phyloP scores from a whole-genome alignment of 345 rosid species.

The Anastatica hierochuntica region DNA sequence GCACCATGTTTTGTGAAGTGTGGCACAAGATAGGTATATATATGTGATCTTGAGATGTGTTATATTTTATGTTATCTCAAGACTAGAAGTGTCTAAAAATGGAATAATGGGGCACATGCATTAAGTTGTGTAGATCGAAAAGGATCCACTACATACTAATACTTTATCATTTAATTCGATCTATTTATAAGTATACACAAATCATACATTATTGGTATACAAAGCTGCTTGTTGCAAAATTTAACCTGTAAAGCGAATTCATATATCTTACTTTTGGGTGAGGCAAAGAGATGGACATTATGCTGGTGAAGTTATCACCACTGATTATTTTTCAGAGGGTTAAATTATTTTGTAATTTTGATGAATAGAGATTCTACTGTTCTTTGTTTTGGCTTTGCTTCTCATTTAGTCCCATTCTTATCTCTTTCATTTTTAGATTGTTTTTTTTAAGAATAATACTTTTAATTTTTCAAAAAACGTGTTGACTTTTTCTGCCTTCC shows the following conservation, averaged over 20 bases:
- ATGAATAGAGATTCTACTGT: conserved; percentile 16
- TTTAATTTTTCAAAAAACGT: neutral
- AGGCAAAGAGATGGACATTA: neutral
- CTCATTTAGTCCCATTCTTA: neutral
- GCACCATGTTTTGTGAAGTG: conserved; percentile 19
- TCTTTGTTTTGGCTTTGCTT: neutral
- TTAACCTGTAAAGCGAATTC: conserved; percentile 14
- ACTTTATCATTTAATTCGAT: conserved; percentile 23
- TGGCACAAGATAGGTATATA: conserved; percentile 10
- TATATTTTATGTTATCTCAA: conserved; percentile 29
- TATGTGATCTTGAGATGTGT: conserved; percentile 14
- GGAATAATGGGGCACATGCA: conserved; percentile 31
- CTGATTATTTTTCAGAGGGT: conserved; percentile 5
- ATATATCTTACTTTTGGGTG: conserved; percentile 1
- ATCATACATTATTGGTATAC: conserved; percentile 10
- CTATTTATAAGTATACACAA: neutral
- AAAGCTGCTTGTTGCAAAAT: conserved; percentile 12
- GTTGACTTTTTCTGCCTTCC: neutral
- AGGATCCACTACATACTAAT: conserved; percentile 28
- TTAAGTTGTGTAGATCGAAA: conserved; percentile 24
- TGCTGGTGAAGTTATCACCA: conserved; percentile 8
- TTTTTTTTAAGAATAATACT: neutral
- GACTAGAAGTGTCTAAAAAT: conserved; percentile 27
- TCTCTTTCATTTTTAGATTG: neutral
- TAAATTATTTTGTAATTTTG: conserved; percentile 15